Percentiles rank a stretch among this genome's conserved stretches.
Conservation (phyloP, 176 grass and related monocot genomes). For the Zoysia japonica region DNA sequence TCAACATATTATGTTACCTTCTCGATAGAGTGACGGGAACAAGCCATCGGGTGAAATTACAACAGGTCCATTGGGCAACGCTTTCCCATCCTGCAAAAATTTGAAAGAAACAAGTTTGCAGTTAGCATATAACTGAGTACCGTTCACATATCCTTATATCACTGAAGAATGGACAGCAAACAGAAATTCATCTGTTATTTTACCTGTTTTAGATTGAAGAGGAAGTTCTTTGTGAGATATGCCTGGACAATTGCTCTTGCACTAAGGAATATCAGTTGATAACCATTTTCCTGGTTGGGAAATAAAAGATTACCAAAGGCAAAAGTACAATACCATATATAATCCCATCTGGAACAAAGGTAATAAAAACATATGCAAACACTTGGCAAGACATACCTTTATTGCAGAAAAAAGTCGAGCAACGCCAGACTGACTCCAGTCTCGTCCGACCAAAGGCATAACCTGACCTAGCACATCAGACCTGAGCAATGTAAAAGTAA, state of each 20-base stretch:
- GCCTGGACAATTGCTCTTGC: slow-evolving; percentile 99
- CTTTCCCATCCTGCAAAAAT: slow-evolving; percentile 96
- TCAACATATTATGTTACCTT: slow-evolving; percentile 61
- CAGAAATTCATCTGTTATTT: neutral
- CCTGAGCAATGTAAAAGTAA: slow-evolving; percentile 53
- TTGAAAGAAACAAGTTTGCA: slow-evolving; percentile 8
- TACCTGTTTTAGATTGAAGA: slow-evolving; percentile 99
- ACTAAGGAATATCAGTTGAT: slow-evolving; percentile 97
- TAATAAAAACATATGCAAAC: neutral
- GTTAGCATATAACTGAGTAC: neutral
- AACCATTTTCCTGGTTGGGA: slow-evolving; percentile 87
- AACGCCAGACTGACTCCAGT: slow-evolving; percentile 96
- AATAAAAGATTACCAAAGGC: slow-evolving; percentile 31
- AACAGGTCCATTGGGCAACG: slow-evolving; percentile 85
- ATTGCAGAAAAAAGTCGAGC: slow-evolving; percentile 95
- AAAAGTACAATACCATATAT: slow-evolving; percentile 22
- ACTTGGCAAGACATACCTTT: slow-evolving; percentile 51
- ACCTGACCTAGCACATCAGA: slow-evolving; percentile 98
- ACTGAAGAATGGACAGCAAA: slow-evolving; percentile 14
- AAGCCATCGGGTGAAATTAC: slow-evolving; percentile 99
- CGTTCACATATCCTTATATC: slow-evolving; percentile 9
- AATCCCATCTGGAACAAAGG: neutral
- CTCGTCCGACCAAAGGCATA: slow-evolving; percentile 97
- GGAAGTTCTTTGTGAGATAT: slow-evolving; percentile 96
- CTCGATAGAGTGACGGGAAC: slow-evolving; percentile 91